Conservation (phyloP, 2,329 filamentous ascomycete species). For the Cryphonectria japonica region DNA sequence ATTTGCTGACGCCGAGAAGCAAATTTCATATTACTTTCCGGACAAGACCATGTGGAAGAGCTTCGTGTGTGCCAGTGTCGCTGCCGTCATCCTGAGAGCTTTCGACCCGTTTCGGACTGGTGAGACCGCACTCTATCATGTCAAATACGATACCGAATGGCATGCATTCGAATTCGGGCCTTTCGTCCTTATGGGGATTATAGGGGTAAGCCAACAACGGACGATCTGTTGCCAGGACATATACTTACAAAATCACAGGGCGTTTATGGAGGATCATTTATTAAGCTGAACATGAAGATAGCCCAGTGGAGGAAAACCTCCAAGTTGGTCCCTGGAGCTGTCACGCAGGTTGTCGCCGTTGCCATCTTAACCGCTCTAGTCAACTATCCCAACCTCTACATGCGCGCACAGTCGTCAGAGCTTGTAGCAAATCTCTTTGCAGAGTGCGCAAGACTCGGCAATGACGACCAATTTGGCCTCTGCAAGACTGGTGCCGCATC, state of each 20-base stretch:
- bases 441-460: slow-evolving; percentile 80
- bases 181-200: slow-evolving; percentile 81
- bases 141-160: slow-evolving; percentile 90
- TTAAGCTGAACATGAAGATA: slow-evolving; percentile 89
- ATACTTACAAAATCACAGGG: slow-evolving; percentile 51
- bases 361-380: slow-evolving; percentile 82
- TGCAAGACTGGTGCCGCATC: slow-evolving; percentile 87
- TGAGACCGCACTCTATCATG: slow-evolving; percentile 94
- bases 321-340: slow-evolving; percentile 69
- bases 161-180: slow-evolving; percentile 92
- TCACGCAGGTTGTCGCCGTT: slow-evolving; percentile 79
- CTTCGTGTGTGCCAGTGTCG: slow-evolving; percentile 99
- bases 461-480: slow-evolving; percentile 87
- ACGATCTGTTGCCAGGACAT: not conserved
- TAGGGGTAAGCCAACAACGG: slow-evolving; percentile 59
- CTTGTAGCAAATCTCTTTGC: slow-evolving; percentile 90
- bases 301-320: slow-evolving; percentile 76
- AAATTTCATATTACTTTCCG: slow-evolving; percentile 95
- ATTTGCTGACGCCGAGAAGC: slow-evolving; percentile 48
- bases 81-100: slow-evolving; percentile 88
- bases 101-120: slow-evolving; percentile 94
- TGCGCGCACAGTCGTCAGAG: slow-evolving; percentile 89
- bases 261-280: slow-evolving; percentile 93
- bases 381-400: slow-evolving; percentile 96
- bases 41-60: slow-evolving; percentile 99